Evolutionary conservation across 805 yeast species (phyloP), one percentile per base, ranked within the genome.

Genomic region (Saccharomycopsis fodiens): DNA sequence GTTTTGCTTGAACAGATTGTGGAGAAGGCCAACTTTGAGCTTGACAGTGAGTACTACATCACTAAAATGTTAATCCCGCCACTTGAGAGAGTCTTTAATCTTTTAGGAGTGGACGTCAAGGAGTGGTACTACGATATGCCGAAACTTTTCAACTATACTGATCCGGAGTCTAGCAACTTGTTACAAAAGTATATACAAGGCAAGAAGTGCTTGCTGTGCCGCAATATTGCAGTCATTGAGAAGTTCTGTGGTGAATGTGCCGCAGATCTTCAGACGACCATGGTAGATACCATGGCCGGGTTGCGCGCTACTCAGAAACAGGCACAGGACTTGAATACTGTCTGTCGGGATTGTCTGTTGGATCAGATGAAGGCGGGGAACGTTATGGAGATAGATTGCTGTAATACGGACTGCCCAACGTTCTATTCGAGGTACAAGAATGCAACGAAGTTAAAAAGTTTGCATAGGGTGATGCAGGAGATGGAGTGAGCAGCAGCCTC

Each of bases 41-140:
- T 93, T 16, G 98, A 93, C 56, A 71, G 82, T 17, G 87, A 85
- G 34, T 93, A 93, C 58, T 93, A 93, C 61, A 87, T 93, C 40
- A 74, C 74, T 2, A 82, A 85, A 56, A 86, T 86, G 2, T 62
- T 93, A 39, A 77, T 91, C 6, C 97, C 98, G 1, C 97, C 98
- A 0, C 63, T 93, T 45, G 94, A 86, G 52, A 66, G 98, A 48
- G 66, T 91, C 2, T 85, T 93, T 61, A 83, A 79, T 54, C 62
- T 91, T 12, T 63, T 87, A 47, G 98, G 98, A 0, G 93, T 84
- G 2, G 83, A 87, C 62, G 71, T 89, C 4, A 67, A 68, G 35
- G 68, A 67, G 3, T 93, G 98, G 98, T 85, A 79, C 52, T 61
- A 62, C 8, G 85, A 78, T 22, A 68, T 88, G 66, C 86, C 95